A percentile compares a stretch with the other conserved stretches of the same genome.
Evolutionary conservation across 2,329 filamentous ascomycete genomes (phyloP).

Genomic region (Aspergillus sp.): DNA sequence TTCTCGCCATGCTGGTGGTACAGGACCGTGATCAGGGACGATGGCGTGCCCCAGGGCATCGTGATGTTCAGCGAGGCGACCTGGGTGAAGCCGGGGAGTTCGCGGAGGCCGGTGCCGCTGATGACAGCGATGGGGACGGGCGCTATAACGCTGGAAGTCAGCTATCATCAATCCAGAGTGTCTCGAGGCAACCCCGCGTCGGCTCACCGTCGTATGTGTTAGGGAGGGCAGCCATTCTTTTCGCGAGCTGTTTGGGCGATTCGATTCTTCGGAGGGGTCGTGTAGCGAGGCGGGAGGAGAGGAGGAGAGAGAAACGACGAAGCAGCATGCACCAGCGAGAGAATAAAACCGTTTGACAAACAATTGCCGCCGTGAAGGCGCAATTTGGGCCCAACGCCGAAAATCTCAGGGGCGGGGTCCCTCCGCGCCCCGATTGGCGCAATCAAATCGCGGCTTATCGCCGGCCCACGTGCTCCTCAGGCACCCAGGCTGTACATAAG

Average conservation of each 20-base stretch:
- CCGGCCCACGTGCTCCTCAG: conserved; percentile 34
- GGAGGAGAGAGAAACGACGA: conserved; percentile 26
- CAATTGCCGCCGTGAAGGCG: neutral
- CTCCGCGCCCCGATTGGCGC: conserved; percentile 28
- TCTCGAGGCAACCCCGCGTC: neutral
- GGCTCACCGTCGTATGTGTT: conserved; percentile 63
- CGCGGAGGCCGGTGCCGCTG: conserved; percentile 88
- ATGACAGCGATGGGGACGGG: conserved; percentile 85
- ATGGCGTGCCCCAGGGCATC: conserved; percentile 88
- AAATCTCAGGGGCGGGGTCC: conserved; percentile 29
- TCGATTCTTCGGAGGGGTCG: conserved; percentile 38
- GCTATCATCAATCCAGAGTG: neutral
- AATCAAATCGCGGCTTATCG: conserved; percentile 21
- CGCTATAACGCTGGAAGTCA: conserved; percentile 29
- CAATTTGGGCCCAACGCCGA: conserved; percentile 10
- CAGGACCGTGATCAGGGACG: conserved; percentile 80
- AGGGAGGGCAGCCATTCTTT: conserved; percentile 59
- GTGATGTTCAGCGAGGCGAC: conserved; percentile 75
- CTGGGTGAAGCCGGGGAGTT: conserved; percentile 83
- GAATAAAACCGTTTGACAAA: neutral
- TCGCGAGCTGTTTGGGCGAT: conserved; percentile 38
- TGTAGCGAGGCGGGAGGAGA: conserved; percentile 15
- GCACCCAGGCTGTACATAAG: conserved; percentile 7
- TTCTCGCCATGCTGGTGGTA: conserved; percentile 74
- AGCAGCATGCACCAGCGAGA: conserved; percentile 15